Evolutionary conservation across 371 early-diverging fungal species (phyloP).

Genomic region (Umbelopsis sp.): DNA sequence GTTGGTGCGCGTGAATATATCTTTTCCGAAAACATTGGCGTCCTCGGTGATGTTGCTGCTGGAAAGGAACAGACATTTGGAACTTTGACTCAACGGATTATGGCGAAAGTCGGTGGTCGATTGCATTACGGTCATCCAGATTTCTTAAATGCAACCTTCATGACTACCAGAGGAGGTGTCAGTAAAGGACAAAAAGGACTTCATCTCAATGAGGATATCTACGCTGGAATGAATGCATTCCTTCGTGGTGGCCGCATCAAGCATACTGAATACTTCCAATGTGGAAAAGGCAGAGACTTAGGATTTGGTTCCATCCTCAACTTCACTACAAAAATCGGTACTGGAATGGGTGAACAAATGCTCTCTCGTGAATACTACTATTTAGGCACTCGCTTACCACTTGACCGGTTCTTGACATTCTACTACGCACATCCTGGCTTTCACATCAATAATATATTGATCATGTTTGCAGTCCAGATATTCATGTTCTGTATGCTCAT

Average conservation of each 20-base stretch:
- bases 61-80: conserved; percentile 92
- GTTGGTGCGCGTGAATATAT: conserved; percentile 92
- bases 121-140: conserved; percentile 93
- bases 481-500: conserved; percentile 82
- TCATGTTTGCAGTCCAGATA: conserved; percentile 83
- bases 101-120: conserved; percentile 81
- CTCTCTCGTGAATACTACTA: conserved; percentile 90
- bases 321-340: conserved; percentile 89
- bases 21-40: conserved; percentile 87
- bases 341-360: conserved; percentile 92
- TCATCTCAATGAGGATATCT: conserved; percentile 92
- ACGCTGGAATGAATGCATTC: conserved; percentile 90
- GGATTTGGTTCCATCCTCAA: conserved; percentile 89
- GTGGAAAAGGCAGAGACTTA: conserved; percentile 91
- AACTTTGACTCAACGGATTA: conserved; percentile 87
- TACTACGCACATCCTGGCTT: conserved; percentile 90
- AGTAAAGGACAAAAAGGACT: conserved; percentile 91
- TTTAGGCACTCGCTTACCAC: conserved; percentile 79
- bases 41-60: conserved; percentile 88
- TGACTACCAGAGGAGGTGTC: conserved; percentile 87
- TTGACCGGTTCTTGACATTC: conserved; percentile 87
- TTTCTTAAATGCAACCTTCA: conserved; percentile 85
- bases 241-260: conserved; percentile 87
- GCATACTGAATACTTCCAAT: conserved; percentile 90
- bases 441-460: conserved; percentile 91